phyloP scores from a whole-genome alignment of 1,284 basidiomycete species.

The Moniliella sp. region DNA sequence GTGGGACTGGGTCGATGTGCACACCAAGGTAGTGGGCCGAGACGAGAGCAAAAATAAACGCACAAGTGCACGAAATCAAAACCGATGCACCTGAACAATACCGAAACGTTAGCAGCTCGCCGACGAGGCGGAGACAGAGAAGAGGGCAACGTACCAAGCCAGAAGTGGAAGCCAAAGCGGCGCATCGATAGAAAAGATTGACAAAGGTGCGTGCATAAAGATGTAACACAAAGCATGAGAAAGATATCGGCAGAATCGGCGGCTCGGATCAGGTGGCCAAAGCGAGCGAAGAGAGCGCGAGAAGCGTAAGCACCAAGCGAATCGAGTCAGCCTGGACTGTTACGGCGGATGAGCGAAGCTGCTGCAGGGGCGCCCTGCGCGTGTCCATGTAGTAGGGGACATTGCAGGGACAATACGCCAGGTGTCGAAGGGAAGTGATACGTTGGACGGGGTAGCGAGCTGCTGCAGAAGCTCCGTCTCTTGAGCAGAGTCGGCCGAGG shows the following conservation, averaged over 20 bases:
- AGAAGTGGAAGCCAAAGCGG: slow-evolving; percentile 27
- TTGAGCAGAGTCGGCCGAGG: too few relatives aligned
- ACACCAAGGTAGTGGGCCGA: slow-evolving; percentile 62
- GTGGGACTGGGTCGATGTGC: slow-evolving; percentile 68
- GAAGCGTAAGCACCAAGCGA: slow-evolving; percentile 25
- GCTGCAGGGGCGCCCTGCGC: not conserved
- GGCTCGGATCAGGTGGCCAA: slow-evolving; percentile 24
- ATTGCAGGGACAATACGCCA: too few relatives aligned
- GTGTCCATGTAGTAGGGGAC: too few relatives aligned
- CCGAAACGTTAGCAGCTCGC: too few relatives aligned
- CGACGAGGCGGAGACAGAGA: too few relatives aligned
- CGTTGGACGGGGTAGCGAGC: too few relatives aligned
- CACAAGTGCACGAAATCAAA: slow-evolving; percentile 61
- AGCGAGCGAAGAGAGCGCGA: slow-evolving; percentile 21
- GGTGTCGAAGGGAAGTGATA: too few relatives aligned
- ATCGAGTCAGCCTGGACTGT: slow-evolving; percentile 16
- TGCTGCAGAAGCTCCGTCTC: too few relatives aligned
- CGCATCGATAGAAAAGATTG: slow-evolving; percentile 38
- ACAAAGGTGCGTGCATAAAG: slow-evolving; percentile 91
- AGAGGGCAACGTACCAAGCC: too few relatives aligned
- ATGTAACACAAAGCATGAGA: slow-evolving; percentile 85
- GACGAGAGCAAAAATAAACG: slow-evolving; percentile 67
- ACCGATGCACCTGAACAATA: too few relatives aligned
- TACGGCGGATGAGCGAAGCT: slow-evolving; percentile 3
- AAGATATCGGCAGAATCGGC: slow-evolving; percentile 88